Evolutionary conservation across 768 basidiomycete genomes (phyloP), one percentile per base, ranked within the genome.

Genomic region (Pleurotus djamor): DNA sequence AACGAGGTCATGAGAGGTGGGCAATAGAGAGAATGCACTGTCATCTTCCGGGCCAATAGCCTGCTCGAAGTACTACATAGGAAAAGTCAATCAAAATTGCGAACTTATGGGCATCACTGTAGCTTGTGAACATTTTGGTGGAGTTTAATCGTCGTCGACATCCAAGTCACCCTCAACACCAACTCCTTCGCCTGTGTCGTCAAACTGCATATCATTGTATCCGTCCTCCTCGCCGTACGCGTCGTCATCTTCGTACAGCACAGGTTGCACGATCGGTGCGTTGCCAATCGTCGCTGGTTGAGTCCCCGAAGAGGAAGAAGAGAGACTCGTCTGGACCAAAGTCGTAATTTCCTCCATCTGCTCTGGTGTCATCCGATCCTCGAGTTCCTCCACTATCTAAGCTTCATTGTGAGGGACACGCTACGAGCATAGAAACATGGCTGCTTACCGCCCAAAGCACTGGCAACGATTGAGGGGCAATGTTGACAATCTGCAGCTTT

Each of bases 381-480:
- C 92, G 2, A 94, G 74, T 70, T 98, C 95, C 73, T 98, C 96
- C 7, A 98, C 84, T 57, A 96, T 89, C 95, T 97, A n/a, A n/a
- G n/a, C n/a, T n/a, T n/a, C n/a, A n/a, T n/a, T n/a, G n/a, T n/a
- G n/a, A n/a, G n/a, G n/a, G n/a, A n/a, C n/a, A n/a, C n/a, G n/a
- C n/a, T n/a, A n/a, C n/a, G n/a, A n/a, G n/a, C 89, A 67, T 97
- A 4, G 47, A 4, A 96, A 28, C 97, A 84, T 69, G 95, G 92
- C 28, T 86, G 78, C 49, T 56, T 32, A 56, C 54, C 1, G 54
- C 54, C 54, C 54, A 56, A 44, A 56, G 54, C 6, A 56, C 54
- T 43, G 86, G 80, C 5, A 84, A 87, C 13, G 54, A 56, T 28
- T 56, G 54, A 1, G 96, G 96, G 0, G 88, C 89, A 4, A 96